Conservation (phyloP, 2,329 filamentous ascomycete species). For the Leptodontidium sp. region DNA sequence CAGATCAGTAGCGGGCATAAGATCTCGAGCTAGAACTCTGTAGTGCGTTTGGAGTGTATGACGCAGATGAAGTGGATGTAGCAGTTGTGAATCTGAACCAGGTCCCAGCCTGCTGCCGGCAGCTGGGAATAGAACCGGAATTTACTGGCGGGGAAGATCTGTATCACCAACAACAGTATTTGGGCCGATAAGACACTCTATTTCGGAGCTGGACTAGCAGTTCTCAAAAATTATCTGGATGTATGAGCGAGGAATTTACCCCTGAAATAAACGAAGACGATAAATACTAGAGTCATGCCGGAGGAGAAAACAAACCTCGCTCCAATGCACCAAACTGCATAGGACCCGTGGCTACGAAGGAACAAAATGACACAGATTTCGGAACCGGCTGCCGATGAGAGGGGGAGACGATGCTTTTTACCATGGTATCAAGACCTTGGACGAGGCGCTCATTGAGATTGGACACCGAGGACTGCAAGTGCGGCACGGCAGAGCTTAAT, state of each 20-base stretch:
- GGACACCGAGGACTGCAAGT: neutral
- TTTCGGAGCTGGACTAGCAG: neutral
- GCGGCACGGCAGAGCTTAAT: slow-evolving; percentile 6
- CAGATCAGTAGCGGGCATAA: too few species aligned
- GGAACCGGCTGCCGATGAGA: slow-evolving; percentile 3
- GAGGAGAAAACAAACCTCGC: neutral
- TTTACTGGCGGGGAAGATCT: neutral
- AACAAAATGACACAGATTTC: neutral
- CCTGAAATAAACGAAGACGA: neutral
- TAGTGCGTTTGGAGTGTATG: neutral
- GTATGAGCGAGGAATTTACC: neutral
- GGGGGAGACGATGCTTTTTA: neutral
- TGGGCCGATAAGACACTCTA: neutral
- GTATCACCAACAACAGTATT: neutral
- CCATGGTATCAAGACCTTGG: neutral
- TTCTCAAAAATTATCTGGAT: neutral
- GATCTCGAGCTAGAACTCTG: neutral
- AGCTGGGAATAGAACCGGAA: slow-evolving; percentile 1
- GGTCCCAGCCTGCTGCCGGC: neutral
- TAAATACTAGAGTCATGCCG: neutral
- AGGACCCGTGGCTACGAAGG: neutral
- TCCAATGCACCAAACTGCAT: neutral
- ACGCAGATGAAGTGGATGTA: slow-evolving; percentile 10
- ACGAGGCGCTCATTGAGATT: neutral
- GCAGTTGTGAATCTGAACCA: neutral